phyloP scores from a whole-genome alignment of 208 protist genomes.

The Leishmania arabica region DNA sequence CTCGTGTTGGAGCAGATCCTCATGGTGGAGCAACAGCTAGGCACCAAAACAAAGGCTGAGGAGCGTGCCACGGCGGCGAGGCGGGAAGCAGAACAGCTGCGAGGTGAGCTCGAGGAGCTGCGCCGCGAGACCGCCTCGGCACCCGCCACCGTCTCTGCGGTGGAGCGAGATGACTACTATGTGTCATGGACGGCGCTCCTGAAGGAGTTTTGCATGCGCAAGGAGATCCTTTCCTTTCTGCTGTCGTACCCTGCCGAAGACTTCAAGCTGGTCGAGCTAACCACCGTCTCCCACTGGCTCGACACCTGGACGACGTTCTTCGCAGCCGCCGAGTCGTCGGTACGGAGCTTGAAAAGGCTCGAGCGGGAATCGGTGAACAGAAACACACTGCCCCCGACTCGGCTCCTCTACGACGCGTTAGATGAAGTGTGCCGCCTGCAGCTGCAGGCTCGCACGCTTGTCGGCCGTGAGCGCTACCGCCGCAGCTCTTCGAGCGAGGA shows the following conservation, averaged over 20 bases:
- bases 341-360: slow-evolving; percentile 39
- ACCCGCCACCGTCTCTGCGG: neutral
- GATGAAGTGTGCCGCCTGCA: slow-evolving; percentile 75
- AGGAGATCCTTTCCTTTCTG: slow-evolving; percentile 48
- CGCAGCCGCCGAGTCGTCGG: slow-evolving; percentile 30
- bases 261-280: slow-evolving; percentile 48
- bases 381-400: slow-evolving; percentile 34
- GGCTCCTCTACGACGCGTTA: slow-evolving; percentile 52
- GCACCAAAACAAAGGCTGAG: slow-evolving; percentile 2
- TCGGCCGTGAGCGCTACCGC: slow-evolving; percentile 70
- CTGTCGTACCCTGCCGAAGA: slow-evolving; percentile 52
- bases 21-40: slow-evolving; percentile 30
- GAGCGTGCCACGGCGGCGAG: slow-evolving; percentile 16
- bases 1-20: slow-evolving; percentile 38
- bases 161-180: slow-evolving; percentile 30
- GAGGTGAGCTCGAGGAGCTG: slow-evolving; percentile 21
- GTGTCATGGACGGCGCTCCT: slow-evolving; percentile 36
- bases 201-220: slow-evolving; percentile 57
- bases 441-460: slow-evolving; percentile 65
- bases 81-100: neutral
- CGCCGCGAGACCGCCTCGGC: slow-evolving; percentile 22
- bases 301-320: slow-evolving; percentile 72
- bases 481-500: slow-evolving; percentile 48
- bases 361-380: slow-evolving; percentile 30
- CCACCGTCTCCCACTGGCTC: slow-evolving; percentile 51